phyloP scores from a whole-genome alignment of 2,329 filamentous ascomycete species.

The Trichoderma lentiforme region DNA sequence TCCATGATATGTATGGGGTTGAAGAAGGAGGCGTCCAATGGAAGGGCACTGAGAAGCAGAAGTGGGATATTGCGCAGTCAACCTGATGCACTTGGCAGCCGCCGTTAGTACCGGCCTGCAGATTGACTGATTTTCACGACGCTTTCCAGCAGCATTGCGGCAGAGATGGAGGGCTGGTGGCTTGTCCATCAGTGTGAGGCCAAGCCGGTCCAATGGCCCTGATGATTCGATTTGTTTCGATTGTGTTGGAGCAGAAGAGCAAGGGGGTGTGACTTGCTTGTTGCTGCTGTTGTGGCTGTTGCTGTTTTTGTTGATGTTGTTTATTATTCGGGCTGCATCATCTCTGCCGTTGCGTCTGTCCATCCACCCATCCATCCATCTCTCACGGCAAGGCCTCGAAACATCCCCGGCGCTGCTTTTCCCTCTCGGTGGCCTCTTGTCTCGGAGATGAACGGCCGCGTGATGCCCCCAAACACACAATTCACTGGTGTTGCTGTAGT shows the following conservation, averaged over 20 bases:
- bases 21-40: conserved; percentile 23
- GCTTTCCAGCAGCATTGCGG: background rate
- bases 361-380: background rate
- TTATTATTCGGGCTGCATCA: background rate
- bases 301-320: background rate
- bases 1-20: conserved; percentile 14
- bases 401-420: background rate
- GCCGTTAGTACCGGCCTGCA: conserved; percentile 15
- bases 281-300: background rate
- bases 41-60: conserved; percentile 2
- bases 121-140: background rate
- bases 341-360: background rate
- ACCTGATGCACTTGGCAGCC: conserved; percentile 15
- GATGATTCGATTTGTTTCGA: background rate
- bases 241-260: background rate
- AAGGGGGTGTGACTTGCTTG: background rate
- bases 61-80: conserved; percentile 16
- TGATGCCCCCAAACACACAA: background rate
- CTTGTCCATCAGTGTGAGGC: background rate
- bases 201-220: background rate
- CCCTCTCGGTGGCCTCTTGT: background rate
- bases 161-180: conserved; percentile 5
- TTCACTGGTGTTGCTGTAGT: background rate
- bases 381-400: background rate
- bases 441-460: conserved; percentile 6